Base-by-base conservation (phyloP, 192 early-diverging fungal species). In the Coemansia sp. region DNA sequence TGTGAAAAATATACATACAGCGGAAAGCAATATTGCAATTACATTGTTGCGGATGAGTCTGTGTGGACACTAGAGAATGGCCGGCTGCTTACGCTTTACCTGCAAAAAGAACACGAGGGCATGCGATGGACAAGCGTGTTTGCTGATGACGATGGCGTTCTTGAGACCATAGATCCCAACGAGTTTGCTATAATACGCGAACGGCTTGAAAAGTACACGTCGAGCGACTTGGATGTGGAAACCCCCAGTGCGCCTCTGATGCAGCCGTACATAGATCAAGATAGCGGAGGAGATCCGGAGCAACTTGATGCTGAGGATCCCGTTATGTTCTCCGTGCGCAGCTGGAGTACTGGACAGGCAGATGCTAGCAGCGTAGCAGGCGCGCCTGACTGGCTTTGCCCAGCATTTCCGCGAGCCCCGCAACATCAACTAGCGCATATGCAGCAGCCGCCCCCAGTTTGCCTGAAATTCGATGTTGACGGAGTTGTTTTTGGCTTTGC, bases 81-180 rank as follows among this genome's bases (percentile, higher is more conserved):
- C 0, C 83, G 86, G 1, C 23, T 87, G 8, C 62, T 92, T 22
- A 88, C 88, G 0, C 44, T 92, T 20, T 82, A 74, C 57, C 47
- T 92, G 20, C 84, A 85, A 47, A 92, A 92, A 62, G 60, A 75
- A 23, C 74, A 86, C 56, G 65, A 81, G 54, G 72, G 83, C 26
- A 84, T 83, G 8, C 74, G 89, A 20, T 92, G 90, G 90, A 68
- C 85, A 3, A 83, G 86, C 15, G 76, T 90, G 9, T 92, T 90
- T 71, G 38, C 52, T 23, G 70, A 59, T 2, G 87, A 91, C 56
- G 83, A 79, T 21, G 84, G 82, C 1, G 85, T 88, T 1, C 61
- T 83, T 25, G 90, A 92, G 65, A 87, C 84, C 0, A 68, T 92
- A 38, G 85, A 86, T 31, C 66, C 84, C 0, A 83, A 78, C 22